Evolutionary conservation across 2,329 filamentous ascomycete species (phyloP).

Genomic region (Aspergillus felis): DNA sequence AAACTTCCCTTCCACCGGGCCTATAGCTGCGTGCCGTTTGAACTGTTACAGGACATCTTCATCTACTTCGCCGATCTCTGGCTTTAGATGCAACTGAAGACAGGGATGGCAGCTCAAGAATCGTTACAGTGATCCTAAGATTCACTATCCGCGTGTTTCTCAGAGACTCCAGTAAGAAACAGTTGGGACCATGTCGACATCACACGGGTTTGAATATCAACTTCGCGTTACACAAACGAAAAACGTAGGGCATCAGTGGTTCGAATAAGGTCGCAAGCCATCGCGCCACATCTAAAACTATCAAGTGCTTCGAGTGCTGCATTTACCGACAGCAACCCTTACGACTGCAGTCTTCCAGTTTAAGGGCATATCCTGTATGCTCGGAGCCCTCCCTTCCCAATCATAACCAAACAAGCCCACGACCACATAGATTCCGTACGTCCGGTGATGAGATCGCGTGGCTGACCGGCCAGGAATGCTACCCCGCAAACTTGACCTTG

Average conservation of each 20-base stretch:
- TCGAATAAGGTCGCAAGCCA: background rate
- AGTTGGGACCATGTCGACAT: background rate
- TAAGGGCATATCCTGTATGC: background rate
- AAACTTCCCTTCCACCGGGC: background rate
- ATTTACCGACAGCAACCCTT: background rate
- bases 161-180: background rate
- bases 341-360: background rate
- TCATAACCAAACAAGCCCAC: background rate
- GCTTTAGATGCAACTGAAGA: background rate
- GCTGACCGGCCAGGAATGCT: slow-evolving; percentile 8
- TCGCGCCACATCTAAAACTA: background rate
- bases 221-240: background rate
- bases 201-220: background rate
- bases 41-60: background rate
- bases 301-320: background rate
- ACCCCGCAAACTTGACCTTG: slow-evolving; percentile 6
- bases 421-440: slow-evolving; percentile 5
- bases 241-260: background rate
- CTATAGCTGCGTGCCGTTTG: background rate
- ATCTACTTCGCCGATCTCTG: background rate
- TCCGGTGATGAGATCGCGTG: slow-evolving; percentile 17
- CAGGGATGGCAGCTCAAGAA: background rate
- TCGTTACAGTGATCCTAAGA: background rate
- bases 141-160: background rate
- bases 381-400: background rate